phyloP scores from a whole-genome alignment of 257 asterid species.

The Gentiana macrophylla region DNA sequence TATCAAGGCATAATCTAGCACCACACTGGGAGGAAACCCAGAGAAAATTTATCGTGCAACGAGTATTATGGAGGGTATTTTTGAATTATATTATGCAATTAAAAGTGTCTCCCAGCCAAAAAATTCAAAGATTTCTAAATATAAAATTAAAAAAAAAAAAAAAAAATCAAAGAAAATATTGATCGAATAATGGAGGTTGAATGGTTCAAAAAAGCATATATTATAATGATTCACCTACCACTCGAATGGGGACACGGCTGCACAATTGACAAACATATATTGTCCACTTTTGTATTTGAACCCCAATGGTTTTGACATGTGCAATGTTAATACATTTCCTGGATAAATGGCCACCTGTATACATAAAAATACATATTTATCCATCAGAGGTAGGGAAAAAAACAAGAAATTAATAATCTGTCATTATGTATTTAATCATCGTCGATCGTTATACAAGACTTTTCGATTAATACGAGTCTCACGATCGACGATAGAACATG shows the following conservation, averaged over 20 bases:
- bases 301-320: slow-evolving; percentile 82
- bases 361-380: background rate
- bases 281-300: slow-evolving; percentile 77
- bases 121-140: too few species aligned
- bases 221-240: slow-evolving; percentile 35
- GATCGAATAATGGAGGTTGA: background rate
- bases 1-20: too few species aligned
- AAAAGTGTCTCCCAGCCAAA: too few species aligned
- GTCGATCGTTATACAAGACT: too few species aligned
- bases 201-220: background rate
- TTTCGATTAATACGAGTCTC: background rate
- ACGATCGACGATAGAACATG: background rate
- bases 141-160: too few species aligned
- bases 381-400: background rate
- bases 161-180: too few species aligned
- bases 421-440: background rate
- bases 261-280: slow-evolving; percentile 74
- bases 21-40: background rate
- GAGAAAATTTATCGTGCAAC: slow-evolving; percentile 5
- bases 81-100: background rate
- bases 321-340: slow-evolving; percentile 72
- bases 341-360: slow-evolving; percentile 69
- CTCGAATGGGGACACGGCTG: slow-evolving; percentile 84
- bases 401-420: background rate
- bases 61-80: background rate